phyloP scores from a whole-genome alignment of 495 filamentous ascomycete genomes.

The Penicillium dipodomyicola region DNA sequence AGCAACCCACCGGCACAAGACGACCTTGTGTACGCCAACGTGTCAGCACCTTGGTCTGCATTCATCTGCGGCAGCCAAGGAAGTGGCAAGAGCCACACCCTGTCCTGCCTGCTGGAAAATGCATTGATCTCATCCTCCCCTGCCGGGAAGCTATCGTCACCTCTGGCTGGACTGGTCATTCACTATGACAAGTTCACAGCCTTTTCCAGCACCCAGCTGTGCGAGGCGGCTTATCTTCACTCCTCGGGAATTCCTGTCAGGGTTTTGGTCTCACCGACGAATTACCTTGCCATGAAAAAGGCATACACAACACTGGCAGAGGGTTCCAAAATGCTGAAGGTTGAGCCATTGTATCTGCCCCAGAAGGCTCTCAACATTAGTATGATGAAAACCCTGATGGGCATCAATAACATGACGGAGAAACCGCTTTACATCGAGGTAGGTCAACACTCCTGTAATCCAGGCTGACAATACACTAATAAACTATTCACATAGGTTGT shows the following conservation, averaged over 20 bases:
- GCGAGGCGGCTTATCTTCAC: conserved; percentile 66
- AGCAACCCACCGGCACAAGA: background rate
- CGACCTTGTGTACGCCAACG: conserved; percentile 4
- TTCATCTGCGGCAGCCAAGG: conserved; percentile 78
- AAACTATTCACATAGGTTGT: conserved; percentile 6
- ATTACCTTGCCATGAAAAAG: conserved; percentile 47
- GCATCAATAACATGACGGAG: conserved; percentile 42
- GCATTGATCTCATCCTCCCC: conserved; percentile 37
- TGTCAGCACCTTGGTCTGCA: conserved; percentile 40
- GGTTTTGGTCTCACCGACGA: conserved; percentile 63
- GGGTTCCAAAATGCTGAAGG: conserved; percentile 11
- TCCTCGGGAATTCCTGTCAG: conserved; percentile 53
- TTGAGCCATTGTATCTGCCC: conserved; percentile 55
- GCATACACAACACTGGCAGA: conserved; percentile 23
- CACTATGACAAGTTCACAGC: conserved; percentile 63
- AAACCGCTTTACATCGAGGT: conserved; percentile 59
- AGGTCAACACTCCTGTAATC: conserved; percentile 17
- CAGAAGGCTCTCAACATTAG: conserved; percentile 58
- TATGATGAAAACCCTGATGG: conserved; percentile 70
- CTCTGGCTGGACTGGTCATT: conserved; percentile 63
- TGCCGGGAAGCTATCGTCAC: conserved; percentile 40
- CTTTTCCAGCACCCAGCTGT: conserved; percentile 48
- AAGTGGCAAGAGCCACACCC: conserved; percentile 69
- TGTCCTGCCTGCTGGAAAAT: conserved; percentile 65
- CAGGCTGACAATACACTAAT: background rate